These are phyloP conservation scores for Lathyrus sativus DNA, from an alignment of 306 rosid species.

Conservation along the genomic window DNA sequence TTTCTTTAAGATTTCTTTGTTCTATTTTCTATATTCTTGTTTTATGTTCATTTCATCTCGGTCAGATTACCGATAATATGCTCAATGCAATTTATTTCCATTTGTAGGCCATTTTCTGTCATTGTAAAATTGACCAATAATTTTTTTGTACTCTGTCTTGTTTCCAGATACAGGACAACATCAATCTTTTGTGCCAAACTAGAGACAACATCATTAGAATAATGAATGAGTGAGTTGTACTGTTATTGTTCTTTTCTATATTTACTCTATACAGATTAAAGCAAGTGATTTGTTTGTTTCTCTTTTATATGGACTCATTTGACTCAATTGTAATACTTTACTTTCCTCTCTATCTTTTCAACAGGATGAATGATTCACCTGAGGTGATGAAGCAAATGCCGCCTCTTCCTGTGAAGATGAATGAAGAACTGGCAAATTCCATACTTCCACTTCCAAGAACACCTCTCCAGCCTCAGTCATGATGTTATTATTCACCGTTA, in stretches of 20 bases:
- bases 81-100: neutral
- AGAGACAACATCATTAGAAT: conserved; percentile 81
- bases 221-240: conserved; percentile 74
- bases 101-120: conserved; percentile 26
- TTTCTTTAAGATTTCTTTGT: neutral
- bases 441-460: conserved; percentile 77
- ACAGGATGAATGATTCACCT: conserved; percentile 72
- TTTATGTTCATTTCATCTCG: conserved; percentile 1
- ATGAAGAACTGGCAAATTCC: conserved; percentile 79
- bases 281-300: conserved; percentile 13
- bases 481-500: conserved; percentile 39
- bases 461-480: conserved; percentile 60
- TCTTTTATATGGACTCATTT: neutral
- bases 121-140: conserved; percentile 28
- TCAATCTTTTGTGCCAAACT: conserved; percentile 81
- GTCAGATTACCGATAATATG: no score
- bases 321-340: neutral
- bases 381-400: conserved; percentile 99
- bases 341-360: neutral
- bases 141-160: conserved; percentile 30
- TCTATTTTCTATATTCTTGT: conserved; percentile 11
- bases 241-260: conserved; percentile 32
- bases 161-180: conserved; percentile 79
- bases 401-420: conserved; percentile 85
- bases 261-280: conserved; percentile 5